phyloP scores from a whole-genome alignment of 352 stramenopile genomes.

The Globisporangium cederbergense region DNA sequence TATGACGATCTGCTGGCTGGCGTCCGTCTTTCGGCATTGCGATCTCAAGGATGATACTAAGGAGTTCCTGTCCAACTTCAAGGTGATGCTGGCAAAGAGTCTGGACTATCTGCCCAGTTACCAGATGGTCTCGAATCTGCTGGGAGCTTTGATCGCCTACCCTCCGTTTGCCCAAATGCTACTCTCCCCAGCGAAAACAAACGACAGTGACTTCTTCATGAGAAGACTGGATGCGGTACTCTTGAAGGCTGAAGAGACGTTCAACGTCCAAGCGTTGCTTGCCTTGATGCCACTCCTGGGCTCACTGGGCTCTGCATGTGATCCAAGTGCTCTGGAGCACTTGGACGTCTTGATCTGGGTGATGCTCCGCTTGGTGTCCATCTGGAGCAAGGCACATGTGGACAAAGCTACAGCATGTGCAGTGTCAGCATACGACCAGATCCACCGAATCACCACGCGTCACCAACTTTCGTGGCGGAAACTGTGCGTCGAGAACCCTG shows the following conservation, averaged over 20 bases:
- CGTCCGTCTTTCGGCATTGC: conserved; percentile 43
- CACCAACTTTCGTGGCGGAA: conserved; percentile 51
- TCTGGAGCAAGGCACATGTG: conserved; percentile 50
- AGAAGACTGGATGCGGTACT: conserved; percentile 34
- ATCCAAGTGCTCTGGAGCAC: conserved; percentile 26
- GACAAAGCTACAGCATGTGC: conserved; percentile 23
- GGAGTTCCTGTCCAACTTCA: conserved; percentile 24
- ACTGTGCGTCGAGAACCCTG: conserved; percentile 51
- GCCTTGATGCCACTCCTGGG: conserved; percentile 30
- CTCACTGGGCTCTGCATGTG: conserved; percentile 39
- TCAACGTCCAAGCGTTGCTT: conserved; percentile 20
- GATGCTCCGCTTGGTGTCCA: conserved; percentile 40
- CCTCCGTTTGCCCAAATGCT: conserved; percentile 25
- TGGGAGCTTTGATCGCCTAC: conserved; percentile 5
- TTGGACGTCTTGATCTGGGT: conserved; percentile 46
- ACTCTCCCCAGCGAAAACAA: conserved; percentile 26
- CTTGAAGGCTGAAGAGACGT: conserved; percentile 29
- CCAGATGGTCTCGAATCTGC: conserved; percentile 13
- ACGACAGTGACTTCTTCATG: conserved; percentile 23
- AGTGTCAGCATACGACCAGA: conserved; percentile 39
- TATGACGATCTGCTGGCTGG: conserved; percentile 24
- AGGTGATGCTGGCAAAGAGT: conserved; percentile 2
- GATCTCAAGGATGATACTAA: conserved; percentile 26
- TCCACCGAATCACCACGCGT: conserved; percentile 39
- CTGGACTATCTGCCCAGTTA: conserved; percentile 7